Evolutionary conservation across 1,139 yeast species (phyloP), one percentile per base, ranked within the genome.

Genomic region (Magnusiomyces ingens): DNA sequence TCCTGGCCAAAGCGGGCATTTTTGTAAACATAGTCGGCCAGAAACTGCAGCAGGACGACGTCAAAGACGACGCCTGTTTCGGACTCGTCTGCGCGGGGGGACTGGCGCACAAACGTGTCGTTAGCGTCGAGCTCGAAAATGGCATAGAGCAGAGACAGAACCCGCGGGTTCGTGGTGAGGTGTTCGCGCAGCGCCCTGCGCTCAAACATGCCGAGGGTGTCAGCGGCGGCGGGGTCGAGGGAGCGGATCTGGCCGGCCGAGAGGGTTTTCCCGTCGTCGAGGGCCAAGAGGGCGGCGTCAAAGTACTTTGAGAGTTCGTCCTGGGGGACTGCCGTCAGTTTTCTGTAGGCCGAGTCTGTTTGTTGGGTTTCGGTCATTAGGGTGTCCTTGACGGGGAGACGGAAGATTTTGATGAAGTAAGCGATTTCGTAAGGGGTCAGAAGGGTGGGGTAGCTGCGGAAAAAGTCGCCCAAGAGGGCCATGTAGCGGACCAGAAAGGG

Each of bases 391-490:
- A 44, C 47, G 6, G 47, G 47, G 15, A 44, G 26, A 18, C 3
- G 18, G 5, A 44, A 26, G 10, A 29, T 18, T 29, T 44, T 44
- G 21, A 15, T 12, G 22, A 44, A 44, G 47, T 44, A 44, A 3
- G 47, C 47, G 21, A 44, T 29, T 44, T 44, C 47, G 19, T 44
- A 29, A n/a, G 47, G 37, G 19, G 32, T 11, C 5, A 29, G 26
- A 21, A 21, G 5, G 17, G n/a, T 19, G 19, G 32, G 32, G 32
- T 26, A 26, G 32, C 8, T 13, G 13, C 21, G 13, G 32, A 44
- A 44, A 13, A n/a, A 26, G 15, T 15, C 32, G 8, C 12, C 5
- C 36, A 44, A 26, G 13, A 44, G 37, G 6, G 8, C 17, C 47
- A 44, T 44, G 12, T 26, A 26, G 26, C 21, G 18, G 10, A 15